A percentile compares a stretch with the other conserved stretches of the same genome.
phyloP scores from a whole-genome alignment of 257 asterid genomes.

The Nicotiana knightiana region DNA sequence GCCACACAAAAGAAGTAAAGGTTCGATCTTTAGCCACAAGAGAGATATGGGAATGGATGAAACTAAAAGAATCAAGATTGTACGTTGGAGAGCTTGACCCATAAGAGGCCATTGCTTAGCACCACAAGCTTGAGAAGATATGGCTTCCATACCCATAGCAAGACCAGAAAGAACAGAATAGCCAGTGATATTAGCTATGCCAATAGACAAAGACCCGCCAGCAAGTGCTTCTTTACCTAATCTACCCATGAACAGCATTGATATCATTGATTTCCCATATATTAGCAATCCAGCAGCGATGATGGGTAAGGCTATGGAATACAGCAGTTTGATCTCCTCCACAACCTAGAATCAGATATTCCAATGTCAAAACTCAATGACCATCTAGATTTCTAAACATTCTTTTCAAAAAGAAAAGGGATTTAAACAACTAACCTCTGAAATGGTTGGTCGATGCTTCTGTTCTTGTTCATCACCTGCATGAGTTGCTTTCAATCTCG shows the following conservation, averaged over 20 bases:
- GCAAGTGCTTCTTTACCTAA: conserved; percentile 61
- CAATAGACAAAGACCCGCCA: conserved; percentile 69
- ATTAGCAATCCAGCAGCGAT: conserved; percentile 51
- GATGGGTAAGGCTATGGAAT: conserved; percentile 59
- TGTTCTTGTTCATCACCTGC: conserved; percentile 18
- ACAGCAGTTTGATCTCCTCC: conserved; percentile 48
- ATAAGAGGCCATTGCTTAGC: conserved; percentile 52
- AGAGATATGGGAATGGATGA: conserved; percentile 55
- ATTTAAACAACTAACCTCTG: conserved; percentile 29
- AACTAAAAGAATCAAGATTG: conserved; percentile 32
- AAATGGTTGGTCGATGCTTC: conserved; percentile 16
- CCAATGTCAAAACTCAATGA: neutral
- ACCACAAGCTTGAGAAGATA: conserved; percentile 70
- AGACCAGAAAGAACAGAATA: conserved; percentile 66
- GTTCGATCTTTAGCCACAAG: conserved; percentile 56
- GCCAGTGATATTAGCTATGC: conserved; percentile 70
- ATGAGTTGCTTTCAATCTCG: neutral
- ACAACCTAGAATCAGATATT: conserved; percentile 26
- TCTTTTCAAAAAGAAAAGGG: neutral
- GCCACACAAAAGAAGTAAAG: conserved; percentile 35
- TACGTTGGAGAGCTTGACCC: conserved; percentile 49
- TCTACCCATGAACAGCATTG: conserved; percentile 60
- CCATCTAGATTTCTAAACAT: neutral
- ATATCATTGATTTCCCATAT: conserved; percentile 54
- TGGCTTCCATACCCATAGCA: conserved; percentile 67